phyloP scores from a whole-genome alignment of 202 grass and related monocot genomes.

The Hordeum pubiflorum region DNA sequence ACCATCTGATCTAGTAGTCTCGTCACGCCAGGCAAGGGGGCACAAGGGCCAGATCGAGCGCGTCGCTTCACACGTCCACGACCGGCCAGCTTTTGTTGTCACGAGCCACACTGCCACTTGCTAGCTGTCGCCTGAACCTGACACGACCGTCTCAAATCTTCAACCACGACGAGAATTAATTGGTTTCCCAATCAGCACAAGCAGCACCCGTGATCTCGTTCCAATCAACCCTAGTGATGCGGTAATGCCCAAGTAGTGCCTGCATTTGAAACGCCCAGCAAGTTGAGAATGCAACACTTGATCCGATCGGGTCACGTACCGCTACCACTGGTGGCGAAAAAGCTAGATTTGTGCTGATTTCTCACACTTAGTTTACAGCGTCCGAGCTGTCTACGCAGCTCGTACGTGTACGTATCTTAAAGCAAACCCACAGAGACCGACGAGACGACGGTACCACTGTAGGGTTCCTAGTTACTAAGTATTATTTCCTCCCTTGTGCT shows the following conservation, averaged over 20 bases:
- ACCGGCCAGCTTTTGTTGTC: neutral
- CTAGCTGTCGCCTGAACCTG: neutral
- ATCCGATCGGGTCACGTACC: neutral
- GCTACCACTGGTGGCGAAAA: neutral
- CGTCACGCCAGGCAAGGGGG: neutral
- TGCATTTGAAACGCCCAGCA: neutral
- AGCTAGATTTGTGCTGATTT: neutral
- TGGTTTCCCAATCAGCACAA: neutral
- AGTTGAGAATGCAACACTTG: neutral
- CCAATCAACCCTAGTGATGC: neutral
- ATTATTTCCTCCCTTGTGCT: too few species aligned
- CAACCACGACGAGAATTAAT: neutral
- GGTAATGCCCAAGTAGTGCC: neutral
- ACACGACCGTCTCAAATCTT: neutral
- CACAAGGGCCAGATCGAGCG: neutral
- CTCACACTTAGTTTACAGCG: neutral
- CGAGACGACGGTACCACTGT: neutral
- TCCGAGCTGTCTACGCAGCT: neutral
- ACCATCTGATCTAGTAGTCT: neutral
- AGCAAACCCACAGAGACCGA: neutral
- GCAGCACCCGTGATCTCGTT: neutral
- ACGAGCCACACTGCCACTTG: neutral
- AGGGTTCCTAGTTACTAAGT: too few species aligned
- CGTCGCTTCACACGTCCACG: neutral
- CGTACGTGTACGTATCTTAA: neutral